phyloP scores from a whole-genome alignment of 495 filamentous ascomycete genomes.

The Tuber umbilicatum region DNA sequence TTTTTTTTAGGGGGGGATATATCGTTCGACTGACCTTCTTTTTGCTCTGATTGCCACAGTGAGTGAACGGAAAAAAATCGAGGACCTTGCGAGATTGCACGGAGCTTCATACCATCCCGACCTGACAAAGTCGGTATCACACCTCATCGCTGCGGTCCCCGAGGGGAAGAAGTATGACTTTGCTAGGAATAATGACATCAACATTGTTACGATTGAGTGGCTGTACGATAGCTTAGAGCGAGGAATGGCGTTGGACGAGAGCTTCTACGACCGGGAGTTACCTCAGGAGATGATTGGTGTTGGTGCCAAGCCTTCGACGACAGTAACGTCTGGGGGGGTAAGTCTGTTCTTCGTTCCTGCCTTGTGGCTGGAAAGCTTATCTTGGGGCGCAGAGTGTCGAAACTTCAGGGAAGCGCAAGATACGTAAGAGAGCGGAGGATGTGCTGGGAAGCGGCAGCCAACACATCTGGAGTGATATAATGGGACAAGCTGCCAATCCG shows the following conservation, averaged over 20 bases:
- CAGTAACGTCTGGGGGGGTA: slow-evolving; percentile 45
- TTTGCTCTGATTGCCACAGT: slow-evolving; percentile 45
- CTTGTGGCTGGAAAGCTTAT: slow-evolving; percentile 34
- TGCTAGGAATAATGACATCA: slow-evolving; percentile 70
- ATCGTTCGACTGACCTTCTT: slow-evolving; percentile 9
- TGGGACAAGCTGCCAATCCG: slow-evolving; percentile 49
- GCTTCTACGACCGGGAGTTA: slow-evolving; percentile 66
- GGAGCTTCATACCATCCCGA: slow-evolving; percentile 79
- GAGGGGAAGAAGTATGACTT: slow-evolving; percentile 83
- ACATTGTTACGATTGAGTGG: slow-evolving; percentile 76
- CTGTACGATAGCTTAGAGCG: slow-evolving; percentile 74
- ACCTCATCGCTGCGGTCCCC: slow-evolving; percentile 72
- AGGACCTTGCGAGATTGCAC: slow-evolving; percentile 57
- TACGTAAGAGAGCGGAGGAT: slow-evolving; percentile 72
- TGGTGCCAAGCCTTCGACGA: slow-evolving; percentile 62
- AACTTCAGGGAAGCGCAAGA: slow-evolving; percentile 54
- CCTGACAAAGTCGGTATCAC: slow-evolving; percentile 74
- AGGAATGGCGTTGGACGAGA: slow-evolving; percentile 89
- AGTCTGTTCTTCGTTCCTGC: slow-evolving; percentile 30
- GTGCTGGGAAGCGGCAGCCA: slow-evolving; percentile 72
- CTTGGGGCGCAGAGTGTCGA: neutral
- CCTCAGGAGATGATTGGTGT: slow-evolving; percentile 63
- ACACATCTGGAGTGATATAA: slow-evolving; percentile 81
- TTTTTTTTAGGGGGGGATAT: neutral
- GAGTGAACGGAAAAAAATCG: slow-evolving; percentile 59